These are phyloP conservation scores for Gaultheria prostrata DNA, from an alignment of 148 eudicot species.

Conservation along the genomic window DNA sequence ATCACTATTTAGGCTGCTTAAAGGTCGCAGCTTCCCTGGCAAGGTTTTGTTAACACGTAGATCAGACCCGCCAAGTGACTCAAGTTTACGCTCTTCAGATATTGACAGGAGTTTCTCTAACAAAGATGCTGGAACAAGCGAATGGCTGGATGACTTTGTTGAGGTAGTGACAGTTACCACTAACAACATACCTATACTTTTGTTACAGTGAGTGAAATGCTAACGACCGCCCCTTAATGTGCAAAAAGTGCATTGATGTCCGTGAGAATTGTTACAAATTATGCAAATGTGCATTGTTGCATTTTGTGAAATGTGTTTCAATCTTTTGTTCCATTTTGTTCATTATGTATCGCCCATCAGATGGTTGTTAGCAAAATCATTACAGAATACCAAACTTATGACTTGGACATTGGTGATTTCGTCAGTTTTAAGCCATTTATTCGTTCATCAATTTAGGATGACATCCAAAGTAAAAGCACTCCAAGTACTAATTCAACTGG, in stretches of 20 bases:
- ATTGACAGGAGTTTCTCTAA: slow-evolving; percentile 55
- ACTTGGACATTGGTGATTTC: neutral
- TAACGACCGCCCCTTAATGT: neutral
- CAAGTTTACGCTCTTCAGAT: slow-evolving; percentile 51
- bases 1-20: slow-evolving; percentile 60
- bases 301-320: neutral
- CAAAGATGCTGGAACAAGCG: slow-evolving; percentile 54
- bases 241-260: neutral
- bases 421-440: slow-evolving; percentile 10
- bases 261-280: neutral
- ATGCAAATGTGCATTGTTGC: neutral
- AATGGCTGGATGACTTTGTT: slow-evolving; percentile 37
- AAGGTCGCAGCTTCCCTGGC: slow-evolving; percentile 96
- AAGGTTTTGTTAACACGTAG: slow-evolving; percentile 79
- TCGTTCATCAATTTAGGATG: slow-evolving; percentile 44
- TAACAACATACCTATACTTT: neutral
- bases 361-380: neutral
- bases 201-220: neutral
- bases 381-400: neutral
- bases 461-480: slow-evolving; percentile 32
- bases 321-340: neutral
- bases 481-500: slow-evolving; percentile 33
- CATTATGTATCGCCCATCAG: neutral
- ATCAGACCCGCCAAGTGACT: slow-evolving; percentile 56
- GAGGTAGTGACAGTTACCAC: slow-evolving; percentile 47